phyloP scores from a whole-genome alignment of 1,139 yeast species.

The Lizanozyma gosingica region DNA sequence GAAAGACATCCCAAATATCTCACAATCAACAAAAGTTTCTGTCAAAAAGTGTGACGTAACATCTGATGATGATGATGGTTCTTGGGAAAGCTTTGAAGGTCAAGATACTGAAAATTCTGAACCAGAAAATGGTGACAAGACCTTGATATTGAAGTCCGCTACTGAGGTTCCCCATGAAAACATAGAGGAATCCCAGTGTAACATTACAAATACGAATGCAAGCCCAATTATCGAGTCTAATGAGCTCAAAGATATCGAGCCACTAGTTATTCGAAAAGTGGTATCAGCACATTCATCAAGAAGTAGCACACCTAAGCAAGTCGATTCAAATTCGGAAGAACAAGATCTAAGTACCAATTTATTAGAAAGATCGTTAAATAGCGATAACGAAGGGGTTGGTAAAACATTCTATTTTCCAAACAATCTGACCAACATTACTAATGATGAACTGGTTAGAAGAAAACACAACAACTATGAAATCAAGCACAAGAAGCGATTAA shows the following conservation, averaged over 20 bases:
- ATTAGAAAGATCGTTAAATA: not conserved
- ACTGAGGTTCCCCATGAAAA: too few relatives aligned
- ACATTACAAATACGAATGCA: too few relatives aligned
- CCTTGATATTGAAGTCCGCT: not conserved
- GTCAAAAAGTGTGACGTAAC: too few relatives aligned
- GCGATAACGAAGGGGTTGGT: slow-evolving; percentile 20
- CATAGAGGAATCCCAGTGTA: too few relatives aligned
- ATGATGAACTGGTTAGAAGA: not conserved
- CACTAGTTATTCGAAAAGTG: too few relatives aligned
- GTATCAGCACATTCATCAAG: too few relatives aligned
- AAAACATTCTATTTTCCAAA: slow-evolving; percentile 33
- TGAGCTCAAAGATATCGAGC: too few relatives aligned
- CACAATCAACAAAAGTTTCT: too few relatives aligned
- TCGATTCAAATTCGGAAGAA: too few relatives aligned
- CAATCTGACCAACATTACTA: slow-evolving; percentile 21
- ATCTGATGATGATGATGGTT: not conserved
- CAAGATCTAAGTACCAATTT: too few relatives aligned
- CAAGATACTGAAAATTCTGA: not conserved
- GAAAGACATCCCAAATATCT: not conserved
- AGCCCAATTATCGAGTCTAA: too few relatives aligned
- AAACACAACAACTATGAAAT: slow-evolving; percentile 16
- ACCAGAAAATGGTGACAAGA: not conserved
- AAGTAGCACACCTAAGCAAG: too few relatives aligned
- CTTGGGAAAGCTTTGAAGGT: not conserved
- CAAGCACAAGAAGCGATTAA: slow-evolving; percentile 10